Evolutionary conservation across 192 early-diverging fungal genomes (phyloP), one percentile per base, ranked within the genome.

Genomic region (Diversispora eburnea): DNA sequence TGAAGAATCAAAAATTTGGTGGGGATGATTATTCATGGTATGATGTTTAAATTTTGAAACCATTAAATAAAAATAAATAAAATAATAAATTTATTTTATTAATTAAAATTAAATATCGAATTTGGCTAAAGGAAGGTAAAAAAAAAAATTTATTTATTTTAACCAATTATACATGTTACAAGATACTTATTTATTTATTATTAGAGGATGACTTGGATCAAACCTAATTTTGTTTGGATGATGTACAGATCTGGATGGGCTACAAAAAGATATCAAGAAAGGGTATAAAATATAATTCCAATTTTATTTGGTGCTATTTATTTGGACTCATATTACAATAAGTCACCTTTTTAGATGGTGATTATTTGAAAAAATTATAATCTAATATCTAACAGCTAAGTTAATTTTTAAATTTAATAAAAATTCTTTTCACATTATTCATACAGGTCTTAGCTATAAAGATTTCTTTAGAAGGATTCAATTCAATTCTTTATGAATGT

Each of bases 161-260:
- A 54, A 52, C 12, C 0, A 25, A 19, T 15, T 20, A 58, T 59
- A 2, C 25, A 8, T 59, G 4, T 59, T 25, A 25, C 25, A 59
- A 20, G 10, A 25, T 20, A 25, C 19, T 25, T 10, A 10, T 59
- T 59, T 59, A 25, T 25, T 8, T 59, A 9, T 58, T 59, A 25
- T 13, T 65, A 65, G 63, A 77, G 82, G 15, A 84, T 81, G 80
- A 83, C 82, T 7, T 84, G 82, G 82, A 79, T 84, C 61, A 84
- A 84, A 76, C 70, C 82, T 58, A 79, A 75, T 56, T 84, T 84
- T 63, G 62, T 77, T 62, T 84, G 82, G 82, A 84, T 84, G 82
- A 81, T 84, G 77, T 79, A 84, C 55, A 80, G 82, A 55, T 70
- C 73, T 20, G 82, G 79, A 65, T 84, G 82, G 82, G 79, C 72